phyloP scores from a whole-genome alignment of 139 green algal genomes.

The Spirogloea muscicola region DNA sequence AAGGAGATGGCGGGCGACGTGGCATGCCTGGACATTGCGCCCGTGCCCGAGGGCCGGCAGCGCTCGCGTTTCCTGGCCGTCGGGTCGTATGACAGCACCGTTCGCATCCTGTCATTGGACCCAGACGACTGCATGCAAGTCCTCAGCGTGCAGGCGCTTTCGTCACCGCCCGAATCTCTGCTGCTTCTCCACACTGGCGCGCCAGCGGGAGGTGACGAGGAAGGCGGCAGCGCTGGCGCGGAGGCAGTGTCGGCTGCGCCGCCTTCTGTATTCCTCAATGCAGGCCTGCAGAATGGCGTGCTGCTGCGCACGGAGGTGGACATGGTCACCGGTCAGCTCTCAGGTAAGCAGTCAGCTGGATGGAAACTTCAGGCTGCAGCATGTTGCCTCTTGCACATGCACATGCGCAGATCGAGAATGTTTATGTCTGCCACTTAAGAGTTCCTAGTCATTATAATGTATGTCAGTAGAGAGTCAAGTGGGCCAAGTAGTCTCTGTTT shows the following conservation, averaged over 20 bases:
- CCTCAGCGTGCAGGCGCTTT: slow-evolving; percentile 58
- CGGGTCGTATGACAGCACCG: slow-evolving; percentile 77
- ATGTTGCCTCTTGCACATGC: no score
- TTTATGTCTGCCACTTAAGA: no score
- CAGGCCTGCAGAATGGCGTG: slow-evolving; percentile 87
- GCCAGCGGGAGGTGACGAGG: slow-evolving; percentile 27
- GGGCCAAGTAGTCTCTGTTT: no score
- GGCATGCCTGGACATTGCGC: slow-evolving; percentile 73
- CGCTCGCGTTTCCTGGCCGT: slow-evolving; percentile 82
- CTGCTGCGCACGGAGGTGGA: slow-evolving; percentile 92
- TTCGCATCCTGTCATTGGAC: slow-evolving; percentile 83
- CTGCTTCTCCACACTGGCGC: slow-evolving; percentile 44
- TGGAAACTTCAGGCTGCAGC: no score
- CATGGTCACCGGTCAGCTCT: slow-evolving; percentile 64
- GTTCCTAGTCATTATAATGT: no score
- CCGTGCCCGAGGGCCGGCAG: slow-evolving; percentile 72
- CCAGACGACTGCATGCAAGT: slow-evolving; percentile 71
- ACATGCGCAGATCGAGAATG: no score
- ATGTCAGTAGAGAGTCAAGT: no score
- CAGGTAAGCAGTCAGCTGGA: no score
- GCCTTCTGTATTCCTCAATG: slow-evolving; percentile 80
- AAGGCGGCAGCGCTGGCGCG: slow-evolving; percentile 28
- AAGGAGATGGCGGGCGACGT: slow-evolving; percentile 89
- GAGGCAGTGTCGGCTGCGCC: no score
- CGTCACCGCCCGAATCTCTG: slow-evolving; percentile 41